A percentile compares a stretch with the other conserved stretches of the same genome.
phyloP scores from a whole-genome alignment of 306 rosid genomes.

The Ceratonia siliqua region DNA sequence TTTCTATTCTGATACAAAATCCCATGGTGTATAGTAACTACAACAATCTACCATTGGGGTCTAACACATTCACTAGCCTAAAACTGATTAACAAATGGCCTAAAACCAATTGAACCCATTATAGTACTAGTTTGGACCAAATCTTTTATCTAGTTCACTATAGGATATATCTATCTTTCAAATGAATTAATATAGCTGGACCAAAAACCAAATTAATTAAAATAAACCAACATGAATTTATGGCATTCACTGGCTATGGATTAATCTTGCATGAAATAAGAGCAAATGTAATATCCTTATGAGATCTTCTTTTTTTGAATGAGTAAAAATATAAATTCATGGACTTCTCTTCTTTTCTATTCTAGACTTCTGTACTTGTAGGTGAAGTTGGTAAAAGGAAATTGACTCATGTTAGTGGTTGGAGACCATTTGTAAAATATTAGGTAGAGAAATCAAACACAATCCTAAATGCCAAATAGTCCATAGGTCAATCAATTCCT shows the following conservation, averaged over 20 bases:
- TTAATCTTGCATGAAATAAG: neutral
- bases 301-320: neutral
- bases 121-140: too few species aligned
- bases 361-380: neutral
- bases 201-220: too few species aligned
- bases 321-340: neutral
- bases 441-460: conserved; percentile 20
- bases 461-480: neutral
- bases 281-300: neutral
- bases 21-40: too few species aligned
- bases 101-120: too few species aligned
- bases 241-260: neutral
- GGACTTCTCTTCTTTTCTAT: neutral
- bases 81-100: too few species aligned
- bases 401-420: conserved; percentile 22
- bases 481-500: conserved; percentile 14
- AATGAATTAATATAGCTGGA: too few species aligned
- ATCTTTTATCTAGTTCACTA: too few species aligned
- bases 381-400: conserved; percentile 13
- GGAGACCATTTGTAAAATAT: conserved; percentile 1
- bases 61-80: too few species aligned
- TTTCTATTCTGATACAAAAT: too few species aligned
- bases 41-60: too few species aligned
- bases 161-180: too few species aligned
- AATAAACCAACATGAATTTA: too few species aligned